Base-by-base conservation (phyloP, 2,329 filamentous ascomycete genomes). In the Malbranchea zuffiana region DNA sequence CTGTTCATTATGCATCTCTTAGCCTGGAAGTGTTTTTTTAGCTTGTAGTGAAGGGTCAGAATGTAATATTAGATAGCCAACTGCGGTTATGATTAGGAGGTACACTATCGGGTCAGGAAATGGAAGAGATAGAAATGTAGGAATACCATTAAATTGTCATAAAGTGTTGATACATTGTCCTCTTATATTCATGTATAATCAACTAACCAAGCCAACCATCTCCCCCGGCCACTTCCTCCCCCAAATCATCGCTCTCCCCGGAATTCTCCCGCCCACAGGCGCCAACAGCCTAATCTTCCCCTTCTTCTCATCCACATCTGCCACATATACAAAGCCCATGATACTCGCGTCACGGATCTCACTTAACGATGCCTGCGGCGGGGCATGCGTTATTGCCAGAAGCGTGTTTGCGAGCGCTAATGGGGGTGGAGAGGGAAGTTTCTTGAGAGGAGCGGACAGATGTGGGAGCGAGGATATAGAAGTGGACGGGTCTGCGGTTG, bases 301-400 rank as follows among this genome's bases (percentile, higher is more conserved):
- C 57, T 82, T 82, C 49, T 81, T 79, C 53, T 84, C 82, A 52
- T 98, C 87, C 3, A 96, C 84, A 44, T 94, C 84, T 1, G 84
- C 80, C 11, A 96, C 82, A 52, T 94, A 95, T 19, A 95, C 72
- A 53, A 93, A 98, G 0, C 90, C 90, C 72, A 92, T 81, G 19
- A 96, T 78, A 39, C 80, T 81, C 5, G 86, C 78, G 48, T 87
- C 80, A 8, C 84, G 74, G 29, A 96, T 78, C 1, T 75, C 72
- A 32, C 83, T 77, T 5, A 80, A 72, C 1, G 72, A 64, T 43
- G 90, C 85, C 31, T 73, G 77, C 0, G 74, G 61, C 2, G 74
- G 71, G 30, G 82, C 85, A 53, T 86, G 78, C 59, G 92, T 85
- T 36, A 98, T 78, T 0, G 88, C 85, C 6, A 96, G 65, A 1